phyloP scores from a whole-genome alignment of 2,329 filamentous ascomycete species.

The Pseudonectria foliicola region DNA sequence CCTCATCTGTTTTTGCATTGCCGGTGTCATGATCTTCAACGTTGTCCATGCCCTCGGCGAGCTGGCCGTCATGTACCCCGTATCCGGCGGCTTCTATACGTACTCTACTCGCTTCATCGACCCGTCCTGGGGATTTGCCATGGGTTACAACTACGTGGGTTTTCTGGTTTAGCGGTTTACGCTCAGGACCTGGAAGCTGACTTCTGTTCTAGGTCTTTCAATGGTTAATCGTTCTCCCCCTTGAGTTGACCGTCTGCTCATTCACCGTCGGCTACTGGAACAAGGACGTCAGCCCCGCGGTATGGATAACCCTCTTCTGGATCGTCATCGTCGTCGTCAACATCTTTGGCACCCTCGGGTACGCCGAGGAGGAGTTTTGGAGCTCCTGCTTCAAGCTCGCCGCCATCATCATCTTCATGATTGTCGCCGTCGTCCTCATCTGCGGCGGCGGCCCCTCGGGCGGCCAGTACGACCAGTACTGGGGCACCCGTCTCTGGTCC shows the following conservation, averaged over 20 bases:
- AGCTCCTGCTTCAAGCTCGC: slow-evolving; percentile 48
- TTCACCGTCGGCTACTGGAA: slow-evolving; percentile 48
- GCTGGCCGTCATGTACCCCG: slow-evolving; percentile 53
- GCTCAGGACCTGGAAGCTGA: too few species aligned
- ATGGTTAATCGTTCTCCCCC: slow-evolving; percentile 43
- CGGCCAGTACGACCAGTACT: slow-evolving; percentile 34
- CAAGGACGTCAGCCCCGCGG: slow-evolving; percentile 34
- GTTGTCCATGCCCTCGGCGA: slow-evolving; percentile 56
- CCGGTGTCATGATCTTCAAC: slow-evolving; percentile 56
- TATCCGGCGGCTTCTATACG: slow-evolving; percentile 57
- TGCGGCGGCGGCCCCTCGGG: slow-evolving; percentile 48
- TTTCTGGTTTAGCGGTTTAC: too few species aligned
- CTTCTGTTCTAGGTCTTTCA: slow-evolving; percentile 30
- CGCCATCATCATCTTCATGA: slow-evolving; percentile 55
- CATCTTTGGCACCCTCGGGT: slow-evolving; percentile 48
- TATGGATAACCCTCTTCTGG: slow-evolving; percentile 50
- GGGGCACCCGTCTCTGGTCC: slow-evolving; percentile 31
- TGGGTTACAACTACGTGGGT: slow-evolving; percentile 35
- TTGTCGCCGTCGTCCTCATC: slow-evolving; percentile 51
- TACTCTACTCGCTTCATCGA: slow-evolving; percentile 56
- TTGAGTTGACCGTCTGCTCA: slow-evolving; percentile 43
- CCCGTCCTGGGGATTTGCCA: slow-evolving; percentile 51
- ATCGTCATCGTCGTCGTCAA: slow-evolving; percentile 43
- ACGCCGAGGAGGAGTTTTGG: slow-evolving; percentile 50
- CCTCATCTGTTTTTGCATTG: slow-evolving; percentile 45